A percentile compares a stretch with the other conserved stretches of the same genome.
Conservation (phyloP, 768 basidiomycete genomes). For the Panus rudis region DNA sequence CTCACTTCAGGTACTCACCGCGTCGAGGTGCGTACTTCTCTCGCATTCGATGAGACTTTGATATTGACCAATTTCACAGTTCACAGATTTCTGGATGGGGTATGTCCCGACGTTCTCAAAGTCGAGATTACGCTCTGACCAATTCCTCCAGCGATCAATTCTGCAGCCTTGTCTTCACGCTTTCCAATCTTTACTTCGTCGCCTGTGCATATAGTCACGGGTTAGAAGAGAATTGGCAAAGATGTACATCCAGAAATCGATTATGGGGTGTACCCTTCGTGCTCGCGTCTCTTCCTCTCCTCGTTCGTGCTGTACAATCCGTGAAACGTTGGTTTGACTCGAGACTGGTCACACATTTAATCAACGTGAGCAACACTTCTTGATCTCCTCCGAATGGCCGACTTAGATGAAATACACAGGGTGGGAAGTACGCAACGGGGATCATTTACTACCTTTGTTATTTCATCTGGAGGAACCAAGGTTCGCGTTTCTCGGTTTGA, state of each 20-base stretch:
- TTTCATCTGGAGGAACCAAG: slow-evolving; percentile 69
- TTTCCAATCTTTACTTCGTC: slow-evolving; percentile 68
- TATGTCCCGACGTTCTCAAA: slow-evolving; percentile 27
- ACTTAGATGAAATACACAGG: slow-evolving; percentile 37
- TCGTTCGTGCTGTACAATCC: slow-evolving; percentile 79
- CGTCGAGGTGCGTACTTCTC: slow-evolving; percentile 56
- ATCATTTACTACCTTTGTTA: slow-evolving; percentile 64
- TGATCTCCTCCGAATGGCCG: slow-evolving; percentile 1
- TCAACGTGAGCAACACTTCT: slow-evolving; percentile 56
- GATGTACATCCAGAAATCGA: slow-evolving; percentile 36
- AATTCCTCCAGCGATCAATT: slow-evolving; percentile 58
- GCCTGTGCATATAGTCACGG: slow-evolving; percentile 62
- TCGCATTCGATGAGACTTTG: background rate
- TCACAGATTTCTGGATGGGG: slow-evolving; percentile 89
- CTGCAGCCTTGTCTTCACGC: slow-evolving; percentile 69
- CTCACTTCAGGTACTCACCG: slow-evolving; percentile 59
- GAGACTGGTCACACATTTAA: slow-evolving; percentile 62
- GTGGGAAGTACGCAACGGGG: slow-evolving; percentile 73
- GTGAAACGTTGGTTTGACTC: slow-evolving; percentile 85
- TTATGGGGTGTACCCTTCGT: slow-evolving; percentile 61
- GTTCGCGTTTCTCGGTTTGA: slow-evolving; percentile 22
- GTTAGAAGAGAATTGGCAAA: slow-evolving; percentile 43
- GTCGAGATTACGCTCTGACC: background rate
- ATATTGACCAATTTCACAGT: slow-evolving; percentile 32
- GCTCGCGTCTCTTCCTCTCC: slow-evolving; percentile 58